Evolutionary conservation across 352 stramenopile genomes (phyloP), one percentile per base, ranked within the genome.

Genomic region (Pseudoperonospora humuli): DNA sequence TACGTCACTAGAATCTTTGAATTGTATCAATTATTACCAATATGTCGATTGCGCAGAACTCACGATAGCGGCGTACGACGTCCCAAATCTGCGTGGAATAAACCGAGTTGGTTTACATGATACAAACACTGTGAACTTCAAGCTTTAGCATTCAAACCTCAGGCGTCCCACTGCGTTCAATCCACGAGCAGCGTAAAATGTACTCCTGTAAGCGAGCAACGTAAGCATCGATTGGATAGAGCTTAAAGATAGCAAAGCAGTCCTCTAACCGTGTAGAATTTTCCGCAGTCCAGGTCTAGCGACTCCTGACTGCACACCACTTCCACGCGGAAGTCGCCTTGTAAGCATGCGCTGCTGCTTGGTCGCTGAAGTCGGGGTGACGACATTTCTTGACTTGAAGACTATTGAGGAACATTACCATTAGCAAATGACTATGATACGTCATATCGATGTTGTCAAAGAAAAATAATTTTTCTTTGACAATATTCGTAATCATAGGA

Each of bases 11-110:
- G 7, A 11, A 18, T 11, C 5, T 17, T 5, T 31, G 13, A 3
- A 41, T 17, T 18, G 5, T n/a, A 14, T 21, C 9, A 25, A 21
- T 15, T 8, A 34, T 11, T 56, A 92, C 80, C 56, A 93, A 51
- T 21, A 93, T 86, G 55, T 93, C 80, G 21, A 93, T 76, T 1
- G 80, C 80, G 27, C 77, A 86, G 40, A 93, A 93, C 54, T 93
- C 80, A 19, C 80, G 75, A 46, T 93, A 93, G 31, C 80, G 74
- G 10, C 76, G 80, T 17, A 84, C 71, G 25, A 89, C 67, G 39
- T 93, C 75, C 80, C 80, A 93, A 7, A 81, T 80, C 79, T 92
- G 39, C 18, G n/a, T 18, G 39, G 8, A 42, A 52, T 18, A 18
- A 47, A 18, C 27, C 10, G 45, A 31, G 19, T 24, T 50, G 3